phyloP scores from a whole-genome alignment of 805 yeast species.

The Sporopachydermia lactativora region DNA sequence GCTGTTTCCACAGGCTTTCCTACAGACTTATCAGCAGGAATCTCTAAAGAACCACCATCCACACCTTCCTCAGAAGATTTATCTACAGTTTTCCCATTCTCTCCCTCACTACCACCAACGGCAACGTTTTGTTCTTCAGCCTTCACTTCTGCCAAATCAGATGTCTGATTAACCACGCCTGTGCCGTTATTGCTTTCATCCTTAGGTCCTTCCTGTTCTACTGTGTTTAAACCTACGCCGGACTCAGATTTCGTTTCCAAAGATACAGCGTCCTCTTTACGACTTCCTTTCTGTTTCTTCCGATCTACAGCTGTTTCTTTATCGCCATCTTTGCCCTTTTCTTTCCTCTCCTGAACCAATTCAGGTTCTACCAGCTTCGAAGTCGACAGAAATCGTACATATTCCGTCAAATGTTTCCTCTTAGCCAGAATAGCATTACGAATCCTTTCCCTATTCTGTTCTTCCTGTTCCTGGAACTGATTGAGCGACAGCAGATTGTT shows the following conservation, averaged over 20 bases:
- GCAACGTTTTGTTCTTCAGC: background rate
- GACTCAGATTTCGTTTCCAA: slow-evolving; percentile 5
- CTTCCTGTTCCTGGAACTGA: slow-evolving; percentile 72
- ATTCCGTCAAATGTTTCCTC: slow-evolving; percentile 45
- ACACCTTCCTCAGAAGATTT: slow-evolving; percentile 16
- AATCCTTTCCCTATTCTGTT: slow-evolving; percentile 64
- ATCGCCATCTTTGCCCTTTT: slow-evolving; percentile 6
- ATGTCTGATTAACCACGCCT: slow-evolving; percentile 12
- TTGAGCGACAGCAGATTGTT: slow-evolving; percentile 60
- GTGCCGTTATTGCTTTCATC: slow-evolving; percentile 12
- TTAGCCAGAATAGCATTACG: slow-evolving; percentile 56
- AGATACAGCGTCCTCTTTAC: slow-evolving; percentile 9
- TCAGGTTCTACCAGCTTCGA: slow-evolving; percentile 44
- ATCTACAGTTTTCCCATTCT: slow-evolving; percentile 19
- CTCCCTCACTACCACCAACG: slow-evolving; percentile 10
- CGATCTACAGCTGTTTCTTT: slow-evolving; percentile 9
- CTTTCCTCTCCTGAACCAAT: slow-evolving; percentile 9
- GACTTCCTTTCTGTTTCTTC: slow-evolving; percentile 7
- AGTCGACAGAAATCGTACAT: slow-evolving; percentile 36
- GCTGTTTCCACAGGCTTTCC: slow-evolving; percentile 14
- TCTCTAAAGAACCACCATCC: slow-evolving; percentile 24
- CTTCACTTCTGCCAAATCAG: slow-evolving; percentile 6
- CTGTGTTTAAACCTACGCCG: slow-evolving; percentile 9
- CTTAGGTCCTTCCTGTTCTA: slow-evolving; percentile 13
- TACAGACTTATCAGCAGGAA: slow-evolving; percentile 18